Base-by-base conservation (phyloP, 208 protist genomes). In the Leishmania guyanensis region DNA sequence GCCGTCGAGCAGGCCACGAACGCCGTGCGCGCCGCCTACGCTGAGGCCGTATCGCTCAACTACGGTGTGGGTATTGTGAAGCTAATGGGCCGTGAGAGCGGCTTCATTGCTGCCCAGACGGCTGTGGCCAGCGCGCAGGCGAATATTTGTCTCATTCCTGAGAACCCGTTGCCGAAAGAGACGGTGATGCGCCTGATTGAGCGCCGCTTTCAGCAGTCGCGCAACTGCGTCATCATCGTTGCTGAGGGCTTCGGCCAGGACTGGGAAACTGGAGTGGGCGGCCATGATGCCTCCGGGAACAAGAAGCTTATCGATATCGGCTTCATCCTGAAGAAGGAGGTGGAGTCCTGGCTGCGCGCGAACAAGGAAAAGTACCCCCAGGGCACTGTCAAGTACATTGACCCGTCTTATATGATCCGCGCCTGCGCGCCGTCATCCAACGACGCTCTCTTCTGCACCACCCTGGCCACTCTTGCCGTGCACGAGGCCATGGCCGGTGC, bases 391-490 rank as follows among this genome's bases (percentile, higher is more conserved):
- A 98, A 98, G 88, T 99, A 99, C 90, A 99, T 99, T 82, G 98
- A 99, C 91, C 98, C 98, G 58, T 98, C 95, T 0, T 99, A 99
- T 91, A 98, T 97, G 89, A 97, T 99, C 75, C 95, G 98, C 80
- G 95, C 97, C 29, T 97, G 95, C 85, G 89, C 96, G 20, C 93
- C 96, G 46, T 97, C 91, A 46, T 75, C 96, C 72, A 93, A 93
- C 82, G 98, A 99, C 84, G 92, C 94, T 33, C 89, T 95, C 66
- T 96, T 98, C 87, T 98, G 94, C 86, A 78, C 92, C 56, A 90
- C 85, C n/a, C 88, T 98, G 54, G 80, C 93, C 50, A 98, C 93
- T 54, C 89, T 98, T 69, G 94, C 94, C n/a, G 92, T 98, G 71
- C 94, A 98, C 82, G 94, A 98, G 85, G 94, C 94, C 8, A 98